phyloP scores from a whole-genome alignment of 2,329 filamentous ascomycete species.

The Neurospora crassa region DNA sequence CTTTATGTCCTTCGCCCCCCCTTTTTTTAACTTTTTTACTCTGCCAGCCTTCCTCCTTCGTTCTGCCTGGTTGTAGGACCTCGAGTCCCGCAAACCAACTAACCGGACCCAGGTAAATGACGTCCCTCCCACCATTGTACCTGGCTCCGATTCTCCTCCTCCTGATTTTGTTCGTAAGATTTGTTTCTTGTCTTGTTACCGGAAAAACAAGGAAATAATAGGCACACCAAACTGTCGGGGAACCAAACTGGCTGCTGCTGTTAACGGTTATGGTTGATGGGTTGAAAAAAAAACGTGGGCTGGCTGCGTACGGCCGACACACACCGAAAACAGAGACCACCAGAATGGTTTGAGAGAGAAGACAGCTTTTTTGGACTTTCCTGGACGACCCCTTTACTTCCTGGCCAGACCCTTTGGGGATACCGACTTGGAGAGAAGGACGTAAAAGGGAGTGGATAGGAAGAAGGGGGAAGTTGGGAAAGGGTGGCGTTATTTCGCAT shows the following conservation, averaged over 20 bases:
- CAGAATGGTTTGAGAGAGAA: slow-evolving; percentile 48
- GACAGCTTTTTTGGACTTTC: slow-evolving; percentile 43
- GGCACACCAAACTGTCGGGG: neutral
- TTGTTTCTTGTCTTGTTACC: neutral
- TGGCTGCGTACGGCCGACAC: neutral
- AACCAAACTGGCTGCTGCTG: neutral
- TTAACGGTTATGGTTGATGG: neutral
- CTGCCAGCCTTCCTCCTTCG: neutral
- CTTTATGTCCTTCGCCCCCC: neutral
- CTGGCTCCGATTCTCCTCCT: neutral
- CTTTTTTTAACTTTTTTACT: neutral
- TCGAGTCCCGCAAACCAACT: no score
- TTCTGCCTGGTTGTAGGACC: neutral
- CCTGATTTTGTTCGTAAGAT: neutral
- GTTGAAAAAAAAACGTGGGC: neutral
- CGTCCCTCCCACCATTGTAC: neutral
- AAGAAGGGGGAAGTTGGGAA: slow-evolving; percentile 9
- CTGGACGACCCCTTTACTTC: slow-evolving; percentile 7
- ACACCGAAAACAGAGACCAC: neutral
- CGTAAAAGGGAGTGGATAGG: slow-evolving; percentile 2
- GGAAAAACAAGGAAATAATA: neutral
- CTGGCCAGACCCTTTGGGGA: neutral
- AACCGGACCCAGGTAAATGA: neutral
- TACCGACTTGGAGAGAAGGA: neutral
- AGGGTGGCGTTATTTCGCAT: neutral